Percentiles rank a stretch among this genome's conserved stretches.
Evolutionary conservation across 768 basidiomycete genomes (phyloP).

Genomic region (Myochromella boudieri): DNA sequence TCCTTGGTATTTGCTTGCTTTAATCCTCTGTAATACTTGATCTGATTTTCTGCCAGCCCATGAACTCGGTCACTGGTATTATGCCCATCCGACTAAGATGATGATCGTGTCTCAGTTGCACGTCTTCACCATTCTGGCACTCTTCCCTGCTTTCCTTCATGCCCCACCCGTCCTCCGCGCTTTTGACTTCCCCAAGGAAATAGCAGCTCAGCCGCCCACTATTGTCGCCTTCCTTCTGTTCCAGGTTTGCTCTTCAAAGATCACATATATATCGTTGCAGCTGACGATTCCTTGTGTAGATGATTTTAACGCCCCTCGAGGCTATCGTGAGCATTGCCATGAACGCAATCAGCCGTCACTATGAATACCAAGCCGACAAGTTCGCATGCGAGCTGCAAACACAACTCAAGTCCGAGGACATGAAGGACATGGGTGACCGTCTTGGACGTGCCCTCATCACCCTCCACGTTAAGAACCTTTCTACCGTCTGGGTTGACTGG

Average conservation of each 20-base stretch:
- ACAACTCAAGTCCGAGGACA: conserved; percentile 47
- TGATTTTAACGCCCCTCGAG: conserved; percentile 81
- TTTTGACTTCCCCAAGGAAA: conserved; percentile 73
- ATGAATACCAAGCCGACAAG: conserved; percentile 92
- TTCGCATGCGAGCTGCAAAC: conserved; percentile 78
- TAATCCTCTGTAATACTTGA: background rate
- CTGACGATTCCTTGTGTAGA: conserved; percentile 35
- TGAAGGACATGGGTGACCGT: conserved; percentile 84
- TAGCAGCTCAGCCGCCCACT: conserved; percentile 70
- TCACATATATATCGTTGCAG: background rate
- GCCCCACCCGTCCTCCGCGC: conserved; percentile 76
- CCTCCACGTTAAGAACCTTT: conserved; percentile 90
- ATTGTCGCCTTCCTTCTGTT: conserved; percentile 86
- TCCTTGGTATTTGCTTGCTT: conserved; percentile 51
- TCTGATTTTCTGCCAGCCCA: conserved; percentile 53
- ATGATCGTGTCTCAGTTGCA: conserved; percentile 85
- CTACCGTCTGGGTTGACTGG: conserved; percentile 94
- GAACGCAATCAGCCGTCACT: conserved; percentile 81
- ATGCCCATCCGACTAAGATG: conserved; percentile 87
- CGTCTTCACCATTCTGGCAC: conserved; percentile 80
- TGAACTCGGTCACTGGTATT: conserved; percentile 96
- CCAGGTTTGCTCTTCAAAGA: conserved; percentile 44
- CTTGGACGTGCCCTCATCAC: conserved; percentile 81
- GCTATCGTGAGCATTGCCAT: conserved; percentile 68
- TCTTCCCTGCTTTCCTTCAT: conserved; percentile 88